Evolutionary conservation across 768 basidiomycete genomes (phyloP).

Genomic region (Termitomyces sp.): DNA sequence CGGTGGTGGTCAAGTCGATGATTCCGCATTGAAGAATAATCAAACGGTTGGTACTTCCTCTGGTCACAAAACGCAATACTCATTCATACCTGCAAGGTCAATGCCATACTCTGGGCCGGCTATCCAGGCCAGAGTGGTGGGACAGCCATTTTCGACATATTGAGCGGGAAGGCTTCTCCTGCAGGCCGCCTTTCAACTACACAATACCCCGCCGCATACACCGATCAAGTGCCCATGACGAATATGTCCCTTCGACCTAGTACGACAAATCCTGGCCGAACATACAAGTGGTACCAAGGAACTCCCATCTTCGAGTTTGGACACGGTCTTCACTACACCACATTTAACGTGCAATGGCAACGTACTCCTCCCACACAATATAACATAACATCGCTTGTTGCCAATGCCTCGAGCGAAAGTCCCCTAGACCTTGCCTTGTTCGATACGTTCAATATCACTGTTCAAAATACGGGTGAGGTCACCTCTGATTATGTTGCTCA

Average conservation of each 20-base stretch:
- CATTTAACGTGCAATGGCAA: conserved; percentile 42
- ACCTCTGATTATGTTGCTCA: conserved; percentile 57
- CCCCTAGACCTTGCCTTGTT: conserved; percentile 44
- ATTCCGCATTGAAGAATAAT: conserved; percentile 43
- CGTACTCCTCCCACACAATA: conserved; percentile 33
- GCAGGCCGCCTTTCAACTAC: conserved; percentile 56
- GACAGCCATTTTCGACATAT: conserved; percentile 50
- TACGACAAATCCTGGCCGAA: conserved; percentile 48
- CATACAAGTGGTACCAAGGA: conserved; percentile 58
- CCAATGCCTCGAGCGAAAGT: conserved; percentile 16
- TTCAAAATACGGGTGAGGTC: conserved; percentile 47
- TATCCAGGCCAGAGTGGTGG: conserved; percentile 60
- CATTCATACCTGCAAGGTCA: conserved; percentile 34
- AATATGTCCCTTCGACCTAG: conserved; percentile 56
- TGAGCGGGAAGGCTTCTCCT: conserved; percentile 50
- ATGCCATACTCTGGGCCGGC: conserved; percentile 55
- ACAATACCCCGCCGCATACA: conserved; percentile 52
- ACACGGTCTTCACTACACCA: conserved; percentile 55
- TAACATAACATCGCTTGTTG: conserved; percentile 40
- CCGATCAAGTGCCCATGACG: conserved; percentile 52
- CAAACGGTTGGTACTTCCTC: conserved; percentile 29
- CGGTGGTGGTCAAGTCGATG: conserved; percentile 58
- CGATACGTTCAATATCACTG: conserved; percentile 46
- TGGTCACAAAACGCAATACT: background rate
- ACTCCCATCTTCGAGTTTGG: conserved; percentile 54